These are phyloP conservation scores for Phytomonas francai DNA, from an alignment of 208 protist genomes.

Conservation along the genomic window DNA sequence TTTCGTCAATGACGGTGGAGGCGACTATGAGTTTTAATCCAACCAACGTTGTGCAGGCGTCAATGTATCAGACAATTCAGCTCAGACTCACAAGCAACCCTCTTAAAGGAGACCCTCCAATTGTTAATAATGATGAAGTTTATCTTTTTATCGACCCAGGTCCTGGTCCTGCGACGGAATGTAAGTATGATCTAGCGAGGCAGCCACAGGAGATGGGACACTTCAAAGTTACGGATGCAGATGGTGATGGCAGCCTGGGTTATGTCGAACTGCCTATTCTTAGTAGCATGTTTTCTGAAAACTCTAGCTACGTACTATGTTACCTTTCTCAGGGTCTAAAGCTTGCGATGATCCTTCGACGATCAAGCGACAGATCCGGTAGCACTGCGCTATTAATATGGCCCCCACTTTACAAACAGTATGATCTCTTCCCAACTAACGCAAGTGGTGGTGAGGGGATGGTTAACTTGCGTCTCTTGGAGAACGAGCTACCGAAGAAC, in stretches of 20 bases:
- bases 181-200: conserved; percentile 11
- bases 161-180: conserved; percentile 6
- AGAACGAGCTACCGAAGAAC: conserved; percentile 17
- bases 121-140: conserved; percentile 49
- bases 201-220: conserved; percentile 10
- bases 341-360: conserved; percentile 31
- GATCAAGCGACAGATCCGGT: conserved; percentile 11
- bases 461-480: conserved; percentile 38
- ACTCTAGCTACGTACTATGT: conserved; percentile 54
- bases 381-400: conserved; percentile 37
- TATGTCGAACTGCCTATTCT: conserved; percentile 21
- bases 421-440: conserved; percentile 25
- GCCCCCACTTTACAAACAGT: conserved; percentile 58
- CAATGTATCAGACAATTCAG: conserved; percentile 71
- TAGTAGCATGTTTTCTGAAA: conserved; percentile 39
- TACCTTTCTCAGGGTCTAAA: conserved; percentile 36
- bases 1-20: conserved; percentile 12
- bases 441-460: conserved; percentile 42
- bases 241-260: conserved; percentile 34
- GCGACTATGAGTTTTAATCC: conserved; percentile 54
- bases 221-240: conserved; percentile 33
- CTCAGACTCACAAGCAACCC: conserved; percentile 53
- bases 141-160: conserved; percentile 40
- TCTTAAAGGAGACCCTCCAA: conserved; percentile 37
- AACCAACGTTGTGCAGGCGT: conserved; percentile 59